Evolutionary conservation across 129 eudicot genomes (phyloP), one percentile per base, ranked within the genome.

Genomic region (Helianthus annuus): DNA sequence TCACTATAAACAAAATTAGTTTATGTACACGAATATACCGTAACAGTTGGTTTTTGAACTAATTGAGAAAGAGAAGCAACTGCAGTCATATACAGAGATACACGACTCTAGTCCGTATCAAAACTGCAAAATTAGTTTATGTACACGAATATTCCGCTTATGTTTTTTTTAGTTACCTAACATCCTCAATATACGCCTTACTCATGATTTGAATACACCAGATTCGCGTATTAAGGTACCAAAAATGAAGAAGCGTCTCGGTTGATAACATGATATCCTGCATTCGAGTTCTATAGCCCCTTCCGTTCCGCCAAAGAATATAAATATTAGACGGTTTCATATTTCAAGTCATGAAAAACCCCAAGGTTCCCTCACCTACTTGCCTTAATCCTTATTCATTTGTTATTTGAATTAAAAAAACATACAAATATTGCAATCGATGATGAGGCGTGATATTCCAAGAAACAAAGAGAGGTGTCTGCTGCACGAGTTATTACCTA

Each of bases 1-100:
- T 11, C 36, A 16, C 53, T 15, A 57, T 38, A 71, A 11, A 34
- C 36, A 68, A 46, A 46, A 68, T 10, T 71, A 48, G 22, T 10
- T n/a, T 12, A 24, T 64, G 34, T 10, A 1, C n/a, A 48, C 16
- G 17, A 54, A 58, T 48, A 48, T 75, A 90, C 96, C 91, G 80
- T 85, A 27, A 87, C 12, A 24, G 78, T 66, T 45, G 98, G 96
- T 80, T 87, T 78, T 55, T 69, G 86, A 69, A 92, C 96, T 76
- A 89, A 89, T 70, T 73, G 75, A 52, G 98, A 87, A 75, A 85
- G 78, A 49, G 91, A 89, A 75, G 96, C 83, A 72, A 92, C 66
- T 68, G 98, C 95, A 27, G 98, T 92, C 89, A 92, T 76, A 70
- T 92, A 83, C 34, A 91, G 88, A 45, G 91, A 76, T 70, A 92